Base-by-base conservation (phyloP, 169 alveolate genomes). In the Plasmodium gonderi region DNA sequence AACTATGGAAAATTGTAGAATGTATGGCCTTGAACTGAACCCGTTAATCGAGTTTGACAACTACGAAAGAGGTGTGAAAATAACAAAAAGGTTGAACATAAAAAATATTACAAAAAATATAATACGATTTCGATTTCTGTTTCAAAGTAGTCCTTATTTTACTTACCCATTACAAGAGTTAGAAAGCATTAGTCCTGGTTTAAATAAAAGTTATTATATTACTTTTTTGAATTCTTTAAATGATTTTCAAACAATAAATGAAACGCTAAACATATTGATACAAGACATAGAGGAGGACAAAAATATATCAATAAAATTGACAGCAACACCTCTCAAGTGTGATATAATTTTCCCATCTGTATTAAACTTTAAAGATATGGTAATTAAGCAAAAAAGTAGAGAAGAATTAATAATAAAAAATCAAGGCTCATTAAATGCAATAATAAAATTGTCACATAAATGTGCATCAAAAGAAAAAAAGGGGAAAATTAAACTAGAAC, bases 101-200 rank as follows among this genome's bases (percentile, higher is more conserved):
- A 85, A 74, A 54, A 85, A 85, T 78, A 85, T 77, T 0, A 85
- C 92, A 45, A 85, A 85, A 75, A 75, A 85, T 76, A 54, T 85
- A 23, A 75, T 85, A 54, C 40, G 87, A 29, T 85, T 85, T 85
- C 42, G 92, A 44, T 85, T 85, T 78, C 47, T 85, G 36, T 85
- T 75, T 78, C 89, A 85, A 74, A 85, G 79, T 17, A 85, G 92
- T 36, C 17, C 36, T 17, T 85, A 85, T 85, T 85, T 85, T 85
- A 85, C 87, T 20, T 85, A 74, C 54, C 92, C 92, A 54, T n/a
- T 85, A 20, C 92, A 85, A 78, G 92, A 85, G 47, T n/a, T 85
- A 75, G 92, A 85, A 85, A 85, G 68, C 26, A 75, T 85, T 45
- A 85, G 92, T 75, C 89, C 92, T 8, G 92, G 92, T 60, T 60